A percentile compares a stretch with the other conserved stretches of the same genome.
phyloP scores from a whole-genome alignment of 352 stramenopile species.

The Globisporangium spinosum region DNA sequence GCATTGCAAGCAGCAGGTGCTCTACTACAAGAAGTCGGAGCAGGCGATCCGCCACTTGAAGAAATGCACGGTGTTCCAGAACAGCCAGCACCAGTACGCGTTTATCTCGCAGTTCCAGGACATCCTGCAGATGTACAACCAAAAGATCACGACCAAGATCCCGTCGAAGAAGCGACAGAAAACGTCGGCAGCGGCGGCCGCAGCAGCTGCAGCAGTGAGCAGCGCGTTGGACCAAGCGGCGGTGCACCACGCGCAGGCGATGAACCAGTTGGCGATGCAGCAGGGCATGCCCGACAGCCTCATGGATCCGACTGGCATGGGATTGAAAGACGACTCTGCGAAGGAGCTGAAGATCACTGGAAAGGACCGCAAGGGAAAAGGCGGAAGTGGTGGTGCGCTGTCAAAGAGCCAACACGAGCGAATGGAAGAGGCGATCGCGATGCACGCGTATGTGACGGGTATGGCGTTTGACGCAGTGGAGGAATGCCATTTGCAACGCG shows the following conservation, averaged over 20 bases:
- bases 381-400: slow-evolving; percentile 27
- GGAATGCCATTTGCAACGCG: slow-evolving; percentile 64
- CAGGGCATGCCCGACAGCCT: slow-evolving; percentile 63
- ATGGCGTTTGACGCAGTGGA: slow-evolving; percentile 77
- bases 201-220: slow-evolving; percentile 18
- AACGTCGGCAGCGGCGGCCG: slow-evolving; percentile 14
- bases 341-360: slow-evolving; percentile 32
- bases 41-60: slow-evolving; percentile 81
- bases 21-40: slow-evolving; percentile 88
- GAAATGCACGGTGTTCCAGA: slow-evolving; percentile 76
- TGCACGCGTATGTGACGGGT: slow-evolving; percentile 78
- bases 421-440: slow-evolving; percentile 74
- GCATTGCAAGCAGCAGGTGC: slow-evolving; percentile 81
- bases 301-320: slow-evolving; percentile 53
- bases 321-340: slow-evolving; percentile 43
- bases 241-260: slow-evolving; percentile 55
- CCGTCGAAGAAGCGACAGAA: slow-evolving; percentile 67
- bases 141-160: slow-evolving; percentile 72
- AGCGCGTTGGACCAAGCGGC: slow-evolving; percentile 44
- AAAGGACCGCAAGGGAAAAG: slow-evolving; percentile 45
- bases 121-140: slow-evolving; percentile 77
- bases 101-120: slow-evolving; percentile 82
- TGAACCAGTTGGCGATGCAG: slow-evolving; percentile 77
- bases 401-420: slow-evolving; percentile 65
- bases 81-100: slow-evolving; percentile 74